phyloP scores from a whole-genome alignment of 2,329 filamentous ascomycete species.

The Mycosphaerella sp. region DNA sequence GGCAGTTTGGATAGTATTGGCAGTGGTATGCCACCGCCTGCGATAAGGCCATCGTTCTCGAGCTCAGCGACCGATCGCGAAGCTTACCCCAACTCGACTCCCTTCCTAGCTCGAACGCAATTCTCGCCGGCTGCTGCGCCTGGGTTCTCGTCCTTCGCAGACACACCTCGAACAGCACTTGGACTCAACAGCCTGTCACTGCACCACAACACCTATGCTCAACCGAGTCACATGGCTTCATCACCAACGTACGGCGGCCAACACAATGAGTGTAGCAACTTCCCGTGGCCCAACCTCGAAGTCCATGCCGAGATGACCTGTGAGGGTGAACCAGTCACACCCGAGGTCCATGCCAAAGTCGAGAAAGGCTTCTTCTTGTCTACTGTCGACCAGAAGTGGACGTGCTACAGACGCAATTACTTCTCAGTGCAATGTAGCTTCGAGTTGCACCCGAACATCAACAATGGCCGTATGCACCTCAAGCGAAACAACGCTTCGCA shows the following conservation, averaged over 20 bases:
- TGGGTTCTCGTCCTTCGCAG: conserved; percentile 30
- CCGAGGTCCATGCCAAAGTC: conserved; percentile 71
- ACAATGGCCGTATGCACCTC: conserved; percentile 52
- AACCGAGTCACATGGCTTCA: conserved; percentile 28
- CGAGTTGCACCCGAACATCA: conserved; percentile 58
- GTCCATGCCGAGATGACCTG: conserved; percentile 58
- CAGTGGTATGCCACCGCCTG: conserved; percentile 28
- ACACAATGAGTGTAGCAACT: conserved; percentile 33
- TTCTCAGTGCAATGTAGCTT: conserved; percentile 81
- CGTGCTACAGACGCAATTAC: conserved; percentile 87
- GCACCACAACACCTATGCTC: conserved; percentile 18
- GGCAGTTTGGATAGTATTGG: conserved; percentile 28
- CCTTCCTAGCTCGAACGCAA: conserved; percentile 27
- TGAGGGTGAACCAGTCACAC: conserved; percentile 54
- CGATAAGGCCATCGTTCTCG: conserved; percentile 26
- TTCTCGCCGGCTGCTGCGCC: conserved; percentile 26
- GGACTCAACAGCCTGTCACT: conserved; percentile 25
- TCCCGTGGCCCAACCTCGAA: conserved; percentile 44
- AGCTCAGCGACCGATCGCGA: conserved; percentile 28
- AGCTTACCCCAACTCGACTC: conserved; percentile 24
- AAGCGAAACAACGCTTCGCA: conserved; percentile 40
- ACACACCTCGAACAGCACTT: conserved; percentile 29
- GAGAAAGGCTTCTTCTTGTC: conserved; percentile 82
- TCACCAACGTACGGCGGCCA: conserved; percentile 26
- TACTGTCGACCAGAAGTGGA: conserved; percentile 70